phyloP scores from a whole-genome alignment of 306 rosid species.

The Amphicarpaea edgeworthii region DNA sequence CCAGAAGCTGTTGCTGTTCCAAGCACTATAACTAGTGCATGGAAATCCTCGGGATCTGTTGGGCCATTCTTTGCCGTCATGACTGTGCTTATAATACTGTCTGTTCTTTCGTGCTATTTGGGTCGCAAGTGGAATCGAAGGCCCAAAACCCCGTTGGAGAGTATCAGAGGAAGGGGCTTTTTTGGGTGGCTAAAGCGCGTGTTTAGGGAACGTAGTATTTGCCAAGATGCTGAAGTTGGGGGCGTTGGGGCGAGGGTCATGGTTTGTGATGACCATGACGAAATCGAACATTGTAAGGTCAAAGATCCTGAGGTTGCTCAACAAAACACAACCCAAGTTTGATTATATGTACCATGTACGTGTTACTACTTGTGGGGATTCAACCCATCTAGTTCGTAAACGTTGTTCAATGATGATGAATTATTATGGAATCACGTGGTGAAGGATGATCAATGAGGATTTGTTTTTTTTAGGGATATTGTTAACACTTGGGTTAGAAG shows the following conservation, averaged over 20 bases:
- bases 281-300: constrained; percentile 13
- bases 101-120: constrained; percentile 68
- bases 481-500: background rate
- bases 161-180: constrained; percentile 48
- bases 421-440: no score
- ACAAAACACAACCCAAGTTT: background rate
- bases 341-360: background rate
- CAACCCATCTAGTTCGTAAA: background rate
- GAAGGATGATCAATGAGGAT: background rate
- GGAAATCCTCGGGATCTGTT: constrained; percentile 68
- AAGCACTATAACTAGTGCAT: constrained; percentile 6
- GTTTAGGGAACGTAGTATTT: constrained; percentile 34
- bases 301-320: constrained; percentile 47
- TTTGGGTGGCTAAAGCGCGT: constrained; percentile 59
- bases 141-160: constrained; percentile 56
- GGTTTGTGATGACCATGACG: constrained; percentile 45
- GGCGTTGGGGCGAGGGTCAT: constrained; percentile 53
- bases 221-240: constrained; percentile 25
- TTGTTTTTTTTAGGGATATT: background rate
- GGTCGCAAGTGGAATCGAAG: constrained; percentile 53
- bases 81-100: constrained; percentile 56
- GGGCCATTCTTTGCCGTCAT: constrained; percentile 78
- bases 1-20: constrained; percentile 28
- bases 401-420: no score
- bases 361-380: background rate